Evolutionary conservation across 1,139 yeast species (phyloP), one percentile per base, ranked within the genome.

Genomic region (Taphrina communis): DNA sequence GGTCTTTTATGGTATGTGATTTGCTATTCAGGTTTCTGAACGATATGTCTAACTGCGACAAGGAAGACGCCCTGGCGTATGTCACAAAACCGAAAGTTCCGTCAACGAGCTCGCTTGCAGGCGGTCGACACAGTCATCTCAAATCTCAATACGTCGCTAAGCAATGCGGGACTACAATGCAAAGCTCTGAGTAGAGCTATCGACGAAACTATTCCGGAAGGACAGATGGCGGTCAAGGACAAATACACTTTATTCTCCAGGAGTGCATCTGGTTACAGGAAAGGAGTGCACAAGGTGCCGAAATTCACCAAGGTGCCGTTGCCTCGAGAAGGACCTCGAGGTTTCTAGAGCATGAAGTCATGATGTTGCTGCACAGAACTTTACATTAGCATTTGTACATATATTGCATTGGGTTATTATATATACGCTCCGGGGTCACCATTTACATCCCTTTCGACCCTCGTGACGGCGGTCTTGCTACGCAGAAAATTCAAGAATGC

Each of bases 211-310:
- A 97, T 97, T 53, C 89, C 86, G 76, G 97, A 92, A 76, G 75
- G 79, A 55, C 92, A 91, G 72, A 91, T 94, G 97, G 76, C 79
- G 0, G 82, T 96, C 2, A 82, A 80, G 73, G 96, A 94, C 80
- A 94, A 94, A 79, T 94, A 94, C 80, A 88, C 96, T 67, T 88
- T 93, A 0, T 94, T 90, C 80, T 87, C 86, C 80, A 88, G 85
- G 78, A 86, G 87, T 75, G 84, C 87, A 12, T 58, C 50, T 25
- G 88, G 88, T 41, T 94, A 93, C 80, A 86, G 99, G 81, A 94
- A 92, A 80, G 87, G 95, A 73, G 86, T 90, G 38, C 98, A 94
- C 77, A 85, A 67, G 53, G 70, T 65, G 35, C 71, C 71, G 5
- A 69, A 69, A 48, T 69, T 62, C 51, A 65, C 71, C 36, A 52